phyloP scores from a whole-genome alignment of 2,329 filamentous ascomycete species.

The Triangularia verruculosa region DNA sequence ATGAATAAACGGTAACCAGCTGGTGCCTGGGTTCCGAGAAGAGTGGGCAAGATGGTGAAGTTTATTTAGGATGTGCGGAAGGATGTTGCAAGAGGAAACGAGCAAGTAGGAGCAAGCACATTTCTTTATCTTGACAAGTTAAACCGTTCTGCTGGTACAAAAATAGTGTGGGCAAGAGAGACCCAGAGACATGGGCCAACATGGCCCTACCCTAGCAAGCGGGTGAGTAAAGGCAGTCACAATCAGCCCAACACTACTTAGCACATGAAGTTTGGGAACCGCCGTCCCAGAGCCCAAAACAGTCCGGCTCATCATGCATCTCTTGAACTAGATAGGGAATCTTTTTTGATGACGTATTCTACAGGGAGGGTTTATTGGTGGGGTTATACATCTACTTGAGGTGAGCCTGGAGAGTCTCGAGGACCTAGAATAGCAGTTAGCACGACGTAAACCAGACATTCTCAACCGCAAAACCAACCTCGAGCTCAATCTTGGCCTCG shows the following conservation, averaged over 20 bases:
- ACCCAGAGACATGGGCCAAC: background rate
- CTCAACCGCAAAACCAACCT: slow-evolving; percentile 57
- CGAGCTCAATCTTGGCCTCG: slow-evolving; percentile 98
- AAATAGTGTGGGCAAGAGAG: background rate
- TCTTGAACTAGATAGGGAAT: slow-evolving; percentile 27
- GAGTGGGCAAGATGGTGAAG: background rate
- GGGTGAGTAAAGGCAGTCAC: background rate
- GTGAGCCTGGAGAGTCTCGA: slow-evolving; percentile 77
- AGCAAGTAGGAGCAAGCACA: background rate
- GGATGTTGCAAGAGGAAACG: background rate
- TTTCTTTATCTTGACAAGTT: background rate
- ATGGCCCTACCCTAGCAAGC: background rate
- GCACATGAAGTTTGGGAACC: background rate
- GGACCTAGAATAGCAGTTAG: slow-evolving; percentile 57
- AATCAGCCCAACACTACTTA: background rate
- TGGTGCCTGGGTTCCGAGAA: background rate
- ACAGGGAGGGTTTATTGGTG: slow-evolving; percentile 36
- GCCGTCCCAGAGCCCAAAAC: background rate
- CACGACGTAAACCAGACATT: slow-evolving; percentile 4
- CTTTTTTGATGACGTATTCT: slow-evolving; percentile 29
- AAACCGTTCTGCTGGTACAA: background rate
- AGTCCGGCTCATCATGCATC: slow-evolving; percentile 16
- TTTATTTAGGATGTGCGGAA: background rate
- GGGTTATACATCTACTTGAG: slow-evolving; percentile 66
- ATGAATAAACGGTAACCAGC: background rate